These are phyloP conservation scores for Penicillium brasilianum DNA, from an alignment of 2,329 filamentous ascomycete species.

Conservation along the genomic window DNA sequence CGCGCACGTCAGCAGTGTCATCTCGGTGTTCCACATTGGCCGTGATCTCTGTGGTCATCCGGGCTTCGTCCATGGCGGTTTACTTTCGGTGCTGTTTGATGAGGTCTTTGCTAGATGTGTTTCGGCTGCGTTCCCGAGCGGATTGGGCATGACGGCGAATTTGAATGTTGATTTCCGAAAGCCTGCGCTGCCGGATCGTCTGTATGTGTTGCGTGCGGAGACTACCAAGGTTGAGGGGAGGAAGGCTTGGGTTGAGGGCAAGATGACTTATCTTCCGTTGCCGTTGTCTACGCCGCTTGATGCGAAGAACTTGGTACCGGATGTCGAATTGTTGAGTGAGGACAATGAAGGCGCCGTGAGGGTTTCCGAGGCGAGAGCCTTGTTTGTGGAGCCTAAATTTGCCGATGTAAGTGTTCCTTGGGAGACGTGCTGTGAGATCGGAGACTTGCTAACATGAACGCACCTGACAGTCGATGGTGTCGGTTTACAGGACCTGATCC, in stretches of 20 bases:
- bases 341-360: conserved; percentile 33
- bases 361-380: conserved; percentile 44
- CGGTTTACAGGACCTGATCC: conserved; percentile 32
- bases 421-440: not conserved
- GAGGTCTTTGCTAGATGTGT: conserved; percentile 45
- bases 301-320: conserved; percentile 8
- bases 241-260: conserved; percentile 46
- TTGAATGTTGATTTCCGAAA: conserved; percentile 44
- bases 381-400: conserved; percentile 48
- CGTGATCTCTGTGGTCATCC: conserved; percentile 42
- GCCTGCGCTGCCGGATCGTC: conserved; percentile 37
- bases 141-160: conserved; percentile 45
- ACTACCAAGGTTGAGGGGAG: conserved; percentile 42
- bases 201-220: conserved; percentile 41
- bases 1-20: conserved; percentile 21
- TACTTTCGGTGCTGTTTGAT: conserved; percentile 42
- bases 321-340: conserved; percentile 23
- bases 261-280: conserved; percentile 33
- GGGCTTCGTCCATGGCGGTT: conserved; percentile 43
- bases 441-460: not conserved
- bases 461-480: conserved; percentile 38
- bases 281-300: conserved; percentile 16
- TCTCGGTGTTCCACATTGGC: conserved; percentile 42
- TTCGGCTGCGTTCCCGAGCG: conserved; percentile 39
- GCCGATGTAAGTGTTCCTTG: conserved; percentile 36